phyloP scores from a whole-genome alignment of 768 basidiomycete genomes.

The Mycena polygramma region DNA sequence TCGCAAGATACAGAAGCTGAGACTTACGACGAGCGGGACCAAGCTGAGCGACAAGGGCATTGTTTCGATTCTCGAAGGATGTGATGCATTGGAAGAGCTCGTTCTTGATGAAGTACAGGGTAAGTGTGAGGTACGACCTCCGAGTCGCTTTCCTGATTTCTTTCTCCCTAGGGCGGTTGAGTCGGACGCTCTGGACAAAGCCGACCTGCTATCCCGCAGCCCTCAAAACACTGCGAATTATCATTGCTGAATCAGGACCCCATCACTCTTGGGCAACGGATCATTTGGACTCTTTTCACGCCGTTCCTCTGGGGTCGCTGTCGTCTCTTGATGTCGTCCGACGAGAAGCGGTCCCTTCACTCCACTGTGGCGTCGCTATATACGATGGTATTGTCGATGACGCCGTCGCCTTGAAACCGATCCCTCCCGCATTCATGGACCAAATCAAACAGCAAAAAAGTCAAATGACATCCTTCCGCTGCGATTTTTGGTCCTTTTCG shows the following conservation, averaged over 20 bases:
- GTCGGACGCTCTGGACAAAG: constrained; percentile 52
- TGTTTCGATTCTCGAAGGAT: constrained; percentile 48
- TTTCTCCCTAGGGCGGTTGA: constrained; percentile 47
- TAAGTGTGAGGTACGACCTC: constrained; percentile 27
- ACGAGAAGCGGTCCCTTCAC: constrained; percentile 39
- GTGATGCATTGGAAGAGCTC: constrained; percentile 49
- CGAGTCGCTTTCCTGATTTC: constrained; percentile 6
- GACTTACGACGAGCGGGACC: constrained; percentile 52
- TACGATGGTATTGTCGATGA: constrained; percentile 45
- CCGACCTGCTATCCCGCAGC: constrained; percentile 40
- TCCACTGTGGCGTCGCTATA: constrained; percentile 36
- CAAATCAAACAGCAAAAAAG: constrained; percentile 41
- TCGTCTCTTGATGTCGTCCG: constrained; percentile 45
- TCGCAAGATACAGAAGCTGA: constrained; percentile 45
- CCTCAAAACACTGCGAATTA: constrained; percentile 45
- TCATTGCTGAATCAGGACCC: constrained; percentile 48
- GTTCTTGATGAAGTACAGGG: constrained; percentile 54
- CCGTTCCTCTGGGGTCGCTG: constrained; percentile 45
- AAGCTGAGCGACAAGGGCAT: constrained; percentile 54
- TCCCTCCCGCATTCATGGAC: constrained; percentile 49
- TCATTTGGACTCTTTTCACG: constrained; percentile 51
- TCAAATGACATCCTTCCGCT: constrained; percentile 47
- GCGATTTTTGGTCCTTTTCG: constrained; percentile 56
- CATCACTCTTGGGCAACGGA: constrained; percentile 57
- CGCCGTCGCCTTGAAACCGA: constrained; percentile 43